Base-by-base conservation (phyloP, 495 filamentous ascomycete species). In the Podospora anserina region DNA sequence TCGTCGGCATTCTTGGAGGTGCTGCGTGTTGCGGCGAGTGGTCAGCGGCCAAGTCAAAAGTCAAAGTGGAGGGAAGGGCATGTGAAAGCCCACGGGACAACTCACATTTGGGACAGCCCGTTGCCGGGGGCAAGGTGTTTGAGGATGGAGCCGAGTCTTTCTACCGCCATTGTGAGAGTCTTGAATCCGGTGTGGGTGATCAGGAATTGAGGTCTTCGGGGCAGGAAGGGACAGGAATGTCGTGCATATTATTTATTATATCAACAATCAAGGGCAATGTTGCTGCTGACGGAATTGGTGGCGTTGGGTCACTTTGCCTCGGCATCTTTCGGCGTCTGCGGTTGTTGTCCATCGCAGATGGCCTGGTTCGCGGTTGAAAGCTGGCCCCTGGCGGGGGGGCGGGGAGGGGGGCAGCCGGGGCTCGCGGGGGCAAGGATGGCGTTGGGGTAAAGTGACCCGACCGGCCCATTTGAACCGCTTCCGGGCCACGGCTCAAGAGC, bases 1-100 rank as follows among this genome's bases (percentile, higher is more conserved):
- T 99, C 95, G 79, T 99, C 95, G 68, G 94, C 88, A 78, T 94
- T 96, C 84, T 97, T 94, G 67, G 91, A 89, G 23, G 92, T 95
- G 79, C 94, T 97, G 73, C 7, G 73, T 63, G 64, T 58, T 56
- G n/a, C 49, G 66, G 28, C 68, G 23, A 30, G 59, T 65, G 23
- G 70, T 62, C 55, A 58, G 55, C 55, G 59, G 73, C 34, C 20
- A 44, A 23, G 18, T 27, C 20, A 53, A 32, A 1, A 32, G 39
- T 23, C 49, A 32, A 4, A 32, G 4, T 1, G 30, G 30, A 32
- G 30, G 30, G 4, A 32, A 3, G 4, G 30, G 4, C 30, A 32
- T 32, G 30, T 32, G 30, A 32, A 32, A 32, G 30, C 61, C 7
- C 9, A 5, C 4, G 49, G 55, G 7, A 19, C 28, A 58, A 53